phyloP scores from a whole-genome alignment of 768 basidiomycete genomes.

The Nidularia pulvinata region DNA sequence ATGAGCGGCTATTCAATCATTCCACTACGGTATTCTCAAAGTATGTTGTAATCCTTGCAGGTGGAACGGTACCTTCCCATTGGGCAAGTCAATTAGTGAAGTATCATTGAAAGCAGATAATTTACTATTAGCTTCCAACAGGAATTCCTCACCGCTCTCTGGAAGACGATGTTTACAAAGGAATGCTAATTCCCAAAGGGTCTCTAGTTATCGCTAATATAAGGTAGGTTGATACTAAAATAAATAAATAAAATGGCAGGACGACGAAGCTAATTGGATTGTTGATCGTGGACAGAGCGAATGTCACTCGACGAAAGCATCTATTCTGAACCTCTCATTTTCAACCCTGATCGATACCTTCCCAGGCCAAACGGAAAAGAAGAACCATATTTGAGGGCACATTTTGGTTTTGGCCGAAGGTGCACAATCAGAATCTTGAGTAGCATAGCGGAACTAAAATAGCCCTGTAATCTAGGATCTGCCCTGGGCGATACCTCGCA shows the following conservation, averaged over 20 bases:
- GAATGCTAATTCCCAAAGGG: slow-evolving; percentile 33
- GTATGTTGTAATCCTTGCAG: slow-evolving; percentile 1
- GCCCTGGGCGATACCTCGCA: slow-evolving; percentile 41
- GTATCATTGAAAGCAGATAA: slow-evolving; percentile 5
- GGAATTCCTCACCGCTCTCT: slow-evolving; percentile 19
- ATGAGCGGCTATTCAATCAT: slow-evolving; percentile 4
- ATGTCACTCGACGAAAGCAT: slow-evolving; percentile 18
- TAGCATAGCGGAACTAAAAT: background rate
- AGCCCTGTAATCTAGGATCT: slow-evolving; percentile 14
- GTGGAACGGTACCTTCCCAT: slow-evolving; percentile 13
- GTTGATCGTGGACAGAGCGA: slow-evolving; percentile 11
- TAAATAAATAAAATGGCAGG: background rate
- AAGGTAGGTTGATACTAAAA: slow-evolving; percentile 7
- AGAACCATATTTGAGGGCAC: slow-evolving; percentile 16
- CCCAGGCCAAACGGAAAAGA: slow-evolving; percentile 11
- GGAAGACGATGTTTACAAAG: slow-evolving; percentile 25
- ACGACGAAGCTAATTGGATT: background rate
- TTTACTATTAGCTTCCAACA: slow-evolving; percentile 14
- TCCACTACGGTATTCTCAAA: background rate
- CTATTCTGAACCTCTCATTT: slow-evolving; percentile 17
- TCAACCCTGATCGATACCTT: slow-evolving; percentile 21
- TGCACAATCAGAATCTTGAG: slow-evolving; percentile 1
- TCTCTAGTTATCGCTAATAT: slow-evolving; percentile 22
- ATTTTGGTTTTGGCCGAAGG: slow-evolving; percentile 26
- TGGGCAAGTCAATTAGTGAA: slow-evolving; percentile 17